Base-by-base conservation (phyloP, 2,329 filamentous ascomycete genomes). In the Exophiala sideris region DNA sequence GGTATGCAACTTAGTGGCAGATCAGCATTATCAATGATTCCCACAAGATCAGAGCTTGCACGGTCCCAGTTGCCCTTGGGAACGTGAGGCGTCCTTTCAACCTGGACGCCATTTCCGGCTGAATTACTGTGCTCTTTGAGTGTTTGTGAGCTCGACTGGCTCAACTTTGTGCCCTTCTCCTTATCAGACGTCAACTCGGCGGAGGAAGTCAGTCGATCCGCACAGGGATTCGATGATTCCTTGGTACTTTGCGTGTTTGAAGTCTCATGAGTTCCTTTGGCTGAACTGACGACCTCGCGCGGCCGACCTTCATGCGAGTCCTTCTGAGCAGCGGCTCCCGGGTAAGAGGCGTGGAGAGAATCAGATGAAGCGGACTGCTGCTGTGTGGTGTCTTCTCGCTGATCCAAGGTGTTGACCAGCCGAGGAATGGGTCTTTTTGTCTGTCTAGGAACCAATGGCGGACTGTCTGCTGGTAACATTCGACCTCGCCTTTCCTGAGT, bases 71-170 rank as follows among this genome's bases (percentile, higher is more conserved):
- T 29, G 24, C 24, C 24, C 40, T 50, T 57, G 5, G n/a, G 8
- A 10, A 48, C 11, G 24, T 50, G 53, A 6, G 54, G 54, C 5
- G 54, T 57, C 14, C 46, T 49, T 24, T 50, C 18, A 14, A 57
- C 54, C 36, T 50, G 52, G 14, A 55, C 18, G 33, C 33, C 3
- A 10, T 36, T 34, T 7, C 10, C 29, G 12, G 3, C 9, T 16
- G 29, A 14, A 36, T 14, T 35, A 3, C 3, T 34, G 44, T 34
- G n/a, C 14, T 34, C 4, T 16, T 46, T 10, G 44, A n/a, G 41
- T 24, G 20, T 44, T 20, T 12, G 7, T 24, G 5, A 14, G 41
- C 21, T 44, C n/a, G 9, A 8, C 16, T n/a, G 39, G 21, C 24
- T 29, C 5, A 8, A 8, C 24, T 29, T 29, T 29, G 24, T 8